These are phyloP conservation scores for Hypsizygus marmoreus DNA, from an alignment of 768 basidiomycete species.

Conservation along the genomic window DNA sequence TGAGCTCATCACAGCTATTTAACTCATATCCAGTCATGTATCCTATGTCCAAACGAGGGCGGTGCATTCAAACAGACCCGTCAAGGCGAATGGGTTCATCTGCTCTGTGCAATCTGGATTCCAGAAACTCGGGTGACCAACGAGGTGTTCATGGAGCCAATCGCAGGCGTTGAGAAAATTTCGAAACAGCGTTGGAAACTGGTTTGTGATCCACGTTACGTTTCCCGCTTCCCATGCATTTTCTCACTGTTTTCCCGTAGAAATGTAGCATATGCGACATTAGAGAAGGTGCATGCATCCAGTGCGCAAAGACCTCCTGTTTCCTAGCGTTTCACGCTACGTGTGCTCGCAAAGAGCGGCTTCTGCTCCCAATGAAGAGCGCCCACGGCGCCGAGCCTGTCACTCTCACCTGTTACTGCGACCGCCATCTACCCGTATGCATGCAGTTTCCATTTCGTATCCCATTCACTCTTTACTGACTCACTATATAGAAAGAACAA, in stretches of 20 bases:
- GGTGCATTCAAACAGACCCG: conserved; percentile 98
- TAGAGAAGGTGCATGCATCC: conserved; percentile 85
- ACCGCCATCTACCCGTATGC: conserved; percentile 87
- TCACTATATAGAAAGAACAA: conserved; percentile 69
- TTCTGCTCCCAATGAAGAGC: conserved; percentile 87
- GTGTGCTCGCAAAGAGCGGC: conserved; percentile 85
- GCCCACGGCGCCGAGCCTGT: conserved; percentile 73
- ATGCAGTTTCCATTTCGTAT: background rate
- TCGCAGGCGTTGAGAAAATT: conserved; percentile 86
- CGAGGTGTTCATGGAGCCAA: conserved; percentile 97
- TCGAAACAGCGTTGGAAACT: conserved; percentile 93
- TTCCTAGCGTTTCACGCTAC: conserved; percentile 94
- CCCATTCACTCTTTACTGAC: background rate
- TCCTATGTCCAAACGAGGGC: conserved; percentile 95
- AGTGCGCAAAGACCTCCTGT: conserved; percentile 89
- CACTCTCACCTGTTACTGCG: conserved; percentile 80
- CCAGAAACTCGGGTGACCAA: conserved; percentile 93
- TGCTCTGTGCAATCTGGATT: conserved; percentile 97
- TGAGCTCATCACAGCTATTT: background rate
- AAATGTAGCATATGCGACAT: conserved; percentile 50
- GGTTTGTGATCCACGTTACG: conserved; percentile 46
- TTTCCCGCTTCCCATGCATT: background rate
- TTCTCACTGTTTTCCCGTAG: conserved; percentile 25
- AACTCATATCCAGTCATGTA: conserved; percentile 63
- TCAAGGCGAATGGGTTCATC: conserved; percentile 91